Evolutionary conservation across 768 basidiomycete genomes (phyloP).

Genomic region (Filobasidium floriforme): DNA sequence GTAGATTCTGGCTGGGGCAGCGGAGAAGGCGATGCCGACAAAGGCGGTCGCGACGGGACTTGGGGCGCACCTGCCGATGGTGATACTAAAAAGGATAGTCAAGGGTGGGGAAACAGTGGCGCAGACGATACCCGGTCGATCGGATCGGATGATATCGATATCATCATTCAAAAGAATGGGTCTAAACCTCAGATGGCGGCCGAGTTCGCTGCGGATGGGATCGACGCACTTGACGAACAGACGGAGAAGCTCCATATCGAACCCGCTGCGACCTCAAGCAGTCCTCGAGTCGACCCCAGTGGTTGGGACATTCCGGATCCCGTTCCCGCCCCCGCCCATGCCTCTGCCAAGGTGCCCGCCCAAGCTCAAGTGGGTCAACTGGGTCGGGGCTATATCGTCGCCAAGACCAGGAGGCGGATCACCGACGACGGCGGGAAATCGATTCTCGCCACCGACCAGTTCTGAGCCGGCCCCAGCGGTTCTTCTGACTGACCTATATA

Average conservation of each 20-base stretch:
- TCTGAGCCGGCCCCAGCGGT: too few species aligned
- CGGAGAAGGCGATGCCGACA: neutral
- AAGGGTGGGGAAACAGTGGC: neutral
- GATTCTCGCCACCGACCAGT: slow-evolving; percentile 12
- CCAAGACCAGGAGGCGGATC: slow-evolving; percentile 17
- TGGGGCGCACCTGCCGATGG: neutral
- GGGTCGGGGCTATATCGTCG: slow-evolving; percentile 17
- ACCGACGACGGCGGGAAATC: slow-evolving; percentile 17
- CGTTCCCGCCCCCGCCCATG: neutral
- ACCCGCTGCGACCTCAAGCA: neutral
- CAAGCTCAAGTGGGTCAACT: slow-evolving; percentile 6
- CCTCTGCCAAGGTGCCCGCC: neutral
- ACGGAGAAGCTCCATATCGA: neutral
- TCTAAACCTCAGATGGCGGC: neutral
- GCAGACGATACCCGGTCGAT: neutral
- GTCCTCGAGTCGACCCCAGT: neutral
- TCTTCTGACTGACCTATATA: neutral
- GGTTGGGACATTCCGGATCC: neutral
- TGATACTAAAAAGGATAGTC: neutral
- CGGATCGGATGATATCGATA: neutral
- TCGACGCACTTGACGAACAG: neutral
- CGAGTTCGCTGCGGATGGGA: neutral
- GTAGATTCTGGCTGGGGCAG: neutral
- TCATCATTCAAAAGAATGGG: neutral
- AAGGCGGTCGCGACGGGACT: neutral